These are phyloP conservation scores for Aspergillus phoenicis DNA, from an alignment of 2,329 filamentous ascomycete species.

Conservation along the genomic window DNA sequence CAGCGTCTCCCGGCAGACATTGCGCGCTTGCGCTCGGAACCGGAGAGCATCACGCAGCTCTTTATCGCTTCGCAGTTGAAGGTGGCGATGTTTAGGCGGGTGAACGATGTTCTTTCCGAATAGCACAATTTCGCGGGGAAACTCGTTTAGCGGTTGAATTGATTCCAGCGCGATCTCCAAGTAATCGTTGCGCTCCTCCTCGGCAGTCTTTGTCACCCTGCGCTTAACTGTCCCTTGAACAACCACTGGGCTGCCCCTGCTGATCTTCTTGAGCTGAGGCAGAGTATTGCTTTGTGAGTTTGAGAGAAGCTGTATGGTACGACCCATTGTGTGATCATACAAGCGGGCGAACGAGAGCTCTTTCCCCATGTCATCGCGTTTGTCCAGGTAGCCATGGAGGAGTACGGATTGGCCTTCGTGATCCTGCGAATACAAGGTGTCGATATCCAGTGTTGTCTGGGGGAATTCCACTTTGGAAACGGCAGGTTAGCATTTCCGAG, in stretches of 20 bases:
- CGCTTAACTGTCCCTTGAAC: conserved; percentile 53
- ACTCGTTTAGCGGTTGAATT: conserved; percentile 70
- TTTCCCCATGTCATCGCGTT: conserved; percentile 67
- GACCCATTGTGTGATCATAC: conserved; percentile 46
- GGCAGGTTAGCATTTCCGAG: conserved; percentile 5
- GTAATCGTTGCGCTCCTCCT: conserved; percentile 32
- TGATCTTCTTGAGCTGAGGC: conserved; percentile 48
- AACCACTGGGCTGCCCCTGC: conserved; percentile 57
- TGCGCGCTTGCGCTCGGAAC: conserved; percentile 66
- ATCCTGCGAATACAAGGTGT: conserved; percentile 35
- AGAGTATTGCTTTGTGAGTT: conserved; percentile 40
- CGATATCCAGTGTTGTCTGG: conserved; percentile 45
- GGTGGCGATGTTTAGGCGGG: conserved; percentile 72
- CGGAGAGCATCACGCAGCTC: conserved; percentile 68
- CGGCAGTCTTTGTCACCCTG: conserved; percentile 39
- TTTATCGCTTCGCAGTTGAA: conserved; percentile 78
- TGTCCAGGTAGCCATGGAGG: conserved; percentile 72
- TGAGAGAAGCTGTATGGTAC: conserved; percentile 55
- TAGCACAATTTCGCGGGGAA: conserved; percentile 75
- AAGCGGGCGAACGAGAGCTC: conserved; percentile 71
- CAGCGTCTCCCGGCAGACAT: conserved; percentile 58
- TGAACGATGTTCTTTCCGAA: conserved; percentile 73
- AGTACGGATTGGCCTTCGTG: conserved; percentile 49
- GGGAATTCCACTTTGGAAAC: conserved; percentile 51
- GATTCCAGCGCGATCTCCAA: conserved; percentile 65